phyloP scores from a whole-genome alignment of 2,329 filamentous ascomycete species.

The Fusarium nurragi region DNA sequence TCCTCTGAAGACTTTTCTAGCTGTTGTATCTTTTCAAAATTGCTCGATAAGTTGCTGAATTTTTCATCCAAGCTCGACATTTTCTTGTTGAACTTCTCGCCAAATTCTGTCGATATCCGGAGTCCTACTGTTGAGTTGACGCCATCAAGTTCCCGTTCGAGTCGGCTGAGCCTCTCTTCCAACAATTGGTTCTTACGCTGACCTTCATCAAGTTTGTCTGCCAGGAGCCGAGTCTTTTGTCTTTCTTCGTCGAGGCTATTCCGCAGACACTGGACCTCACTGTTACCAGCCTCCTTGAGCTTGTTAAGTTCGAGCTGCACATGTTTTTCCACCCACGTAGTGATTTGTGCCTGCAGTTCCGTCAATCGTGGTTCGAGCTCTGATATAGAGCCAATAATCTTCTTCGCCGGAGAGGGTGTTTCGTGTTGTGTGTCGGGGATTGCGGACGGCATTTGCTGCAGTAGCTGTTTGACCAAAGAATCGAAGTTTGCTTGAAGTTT shows the following conservation, averaged over 20 bases:
- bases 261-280: conserved; percentile 20
- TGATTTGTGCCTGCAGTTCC: conserved; percentile 12
- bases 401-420: neutral
- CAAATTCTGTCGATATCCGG: conserved; percentile 1
- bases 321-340: conserved; percentile 3
- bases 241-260: conserved; percentile 25
- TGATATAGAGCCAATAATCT: neutral
- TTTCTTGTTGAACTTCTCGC: neutral
- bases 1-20: neutral
- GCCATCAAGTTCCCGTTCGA: conserved; percentile 44
- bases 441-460: neutral
- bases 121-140: neutral
- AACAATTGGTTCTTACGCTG: conserved; percentile 17
- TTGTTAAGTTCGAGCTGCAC: conserved; percentile 25
- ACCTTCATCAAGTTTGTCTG: conserved; percentile 7
- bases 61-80: neutral
- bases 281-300: conserved; percentile 11
- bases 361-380: conserved; percentile 1
- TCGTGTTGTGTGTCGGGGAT: conserved; percentile 3
- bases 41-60: neutral
- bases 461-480: neutral
- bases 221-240: conserved; percentile 21
- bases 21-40: neutral
- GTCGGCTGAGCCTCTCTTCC: conserved; percentile 29
- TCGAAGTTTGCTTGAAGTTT: conserved; percentile 13